A percentile compares a stretch with the other conserved stretches of the same genome.
These are phyloP conservation scores for Poa pratensis DNA, from an alignment of 176 grass and related monocot genomes.

Conservation along the genomic window DNA sequence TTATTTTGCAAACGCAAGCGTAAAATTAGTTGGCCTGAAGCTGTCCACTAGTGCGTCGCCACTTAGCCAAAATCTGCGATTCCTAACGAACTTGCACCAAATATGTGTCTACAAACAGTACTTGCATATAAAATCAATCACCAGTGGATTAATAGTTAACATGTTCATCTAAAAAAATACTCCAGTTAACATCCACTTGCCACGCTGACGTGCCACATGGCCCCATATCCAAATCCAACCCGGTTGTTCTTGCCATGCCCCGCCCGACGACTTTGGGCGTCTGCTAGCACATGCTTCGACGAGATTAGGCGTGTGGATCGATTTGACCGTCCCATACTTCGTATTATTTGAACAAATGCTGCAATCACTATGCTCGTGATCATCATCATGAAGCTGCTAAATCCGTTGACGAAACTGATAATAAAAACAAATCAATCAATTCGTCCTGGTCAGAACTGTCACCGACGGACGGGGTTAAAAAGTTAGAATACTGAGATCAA, in stretches of 20 bases:
- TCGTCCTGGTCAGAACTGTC: conserved; percentile 23
- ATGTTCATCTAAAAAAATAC: no score
- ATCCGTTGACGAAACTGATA: conserved; percentile 42
- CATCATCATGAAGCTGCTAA: conserved; percentile 1
- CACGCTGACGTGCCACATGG: conserved; percentile 27
- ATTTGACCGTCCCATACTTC: conserved; percentile 41
- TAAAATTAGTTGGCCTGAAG: conserved; percentile 26
- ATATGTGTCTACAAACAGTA: conserved; percentile 20
- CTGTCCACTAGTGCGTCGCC: conserved; percentile 35
- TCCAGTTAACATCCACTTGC: conserved; percentile 33
- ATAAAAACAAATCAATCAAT: neutral
- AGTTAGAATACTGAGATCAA: conserved; percentile 15
- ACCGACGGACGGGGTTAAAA: conserved; percentile 34
- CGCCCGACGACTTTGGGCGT: conserved; percentile 35
- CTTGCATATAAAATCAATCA: neutral
- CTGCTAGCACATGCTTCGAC: conserved; percentile 24
- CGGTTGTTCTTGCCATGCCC: neutral
- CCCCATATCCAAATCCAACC: neutral
- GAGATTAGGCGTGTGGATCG: neutral
- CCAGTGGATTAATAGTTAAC: neutral
- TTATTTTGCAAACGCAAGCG: conserved; percentile 30
- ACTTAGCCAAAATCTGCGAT: neutral
- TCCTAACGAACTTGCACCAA: conserved; percentile 20
- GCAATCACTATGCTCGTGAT: conserved; percentile 27
- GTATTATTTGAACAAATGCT: conserved; percentile 20